Conservation (phyloP, 1,139 yeast genomes). For the Hansenula anomala region DNA sequence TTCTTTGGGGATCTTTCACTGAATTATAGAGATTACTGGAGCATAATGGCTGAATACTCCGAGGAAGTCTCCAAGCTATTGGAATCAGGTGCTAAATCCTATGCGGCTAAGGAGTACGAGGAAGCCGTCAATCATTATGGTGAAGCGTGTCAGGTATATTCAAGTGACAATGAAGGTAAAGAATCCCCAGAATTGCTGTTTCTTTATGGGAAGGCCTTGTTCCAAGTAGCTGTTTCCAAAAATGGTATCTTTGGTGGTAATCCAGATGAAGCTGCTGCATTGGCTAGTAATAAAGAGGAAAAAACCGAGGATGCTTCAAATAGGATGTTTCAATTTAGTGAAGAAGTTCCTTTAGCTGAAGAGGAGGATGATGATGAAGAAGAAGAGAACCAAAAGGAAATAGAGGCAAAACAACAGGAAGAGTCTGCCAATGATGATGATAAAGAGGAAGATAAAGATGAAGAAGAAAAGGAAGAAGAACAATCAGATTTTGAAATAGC, state of each 20-base stretch:
- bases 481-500: slow-evolving; percentile 80
- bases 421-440: too few species aligned
- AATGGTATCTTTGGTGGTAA: slow-evolving; percentile 78
- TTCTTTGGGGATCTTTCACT: too few species aligned
- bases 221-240: slow-evolving; percentile 68
- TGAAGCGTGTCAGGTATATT: slow-evolving; percentile 61
- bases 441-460: slow-evolving; percentile 11
- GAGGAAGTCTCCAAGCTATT: slow-evolving; percentile 40
- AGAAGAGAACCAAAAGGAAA: slow-evolving; percentile 23
- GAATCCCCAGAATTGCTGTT: slow-evolving; percentile 71
- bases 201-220: slow-evolving; percentile 77
- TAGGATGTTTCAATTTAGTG: slow-evolving; percentile 49
- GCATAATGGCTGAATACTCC: slow-evolving; percentile 8
- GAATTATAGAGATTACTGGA: too few species aligned
- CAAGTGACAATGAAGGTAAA: slow-evolving; percentile 45
- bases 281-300: slow-evolving; percentile 15
- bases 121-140: slow-evolving; percentile 69
- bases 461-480: slow-evolving; percentile 30
- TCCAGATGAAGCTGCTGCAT: slow-evolving; percentile 24
- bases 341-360: slow-evolving; percentile 44
- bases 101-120: slow-evolving; percentile 62
- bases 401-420: slow-evolving; percentile 24
- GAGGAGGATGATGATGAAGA: slow-evolving; percentile 35
- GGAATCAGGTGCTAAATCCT: slow-evolving; percentile 56
- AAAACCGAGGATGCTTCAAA: slow-evolving; percentile 17